Evolutionary conservation across 225 moss, liverwort and hornwort species (phyloP), one percentile per base, ranked within the genome.

Genomic region (Physcomitrellopsis africana): DNA sequence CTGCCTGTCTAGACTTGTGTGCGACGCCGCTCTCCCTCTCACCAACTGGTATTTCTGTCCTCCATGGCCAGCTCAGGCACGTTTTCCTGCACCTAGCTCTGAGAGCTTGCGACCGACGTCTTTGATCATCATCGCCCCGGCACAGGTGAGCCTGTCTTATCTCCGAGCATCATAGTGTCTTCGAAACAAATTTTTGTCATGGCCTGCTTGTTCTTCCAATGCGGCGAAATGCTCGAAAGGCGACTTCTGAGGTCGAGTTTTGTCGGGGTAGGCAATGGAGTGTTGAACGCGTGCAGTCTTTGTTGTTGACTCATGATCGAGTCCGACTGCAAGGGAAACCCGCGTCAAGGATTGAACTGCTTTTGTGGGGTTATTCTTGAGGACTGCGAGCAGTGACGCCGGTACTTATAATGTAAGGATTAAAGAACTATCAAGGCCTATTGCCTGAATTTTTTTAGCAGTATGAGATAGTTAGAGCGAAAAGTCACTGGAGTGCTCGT

Each of bases 1-100:
- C 56, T 26, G 72, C 18, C 62, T 16, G 62, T 22, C 49, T 57
- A 73, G 79, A 47, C 69, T 16, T 53, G 73, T 18, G 19, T 64
- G 76, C 47, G 53, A 53, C 72, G 57, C 57, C 46, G 76, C 63
- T 22, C 24, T 59, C 68, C 42, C 37, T 37, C 32, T 37, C 52
- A 44, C 66, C 15, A 46, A 44, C 41, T 62, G 24, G 5, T 44
- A 24, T 53, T 46, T 58, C 69, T 51, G 80, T 67, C 67, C 80
- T 57, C 76, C 76, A 58, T 76, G 58, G 80, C 72, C 72, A 82
- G 73, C 66, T 22, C 66, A 44, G 52, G 45, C 76, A 76, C 57
- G 77, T 65, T 75, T 74, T 16, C 14, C 54, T 70, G 70, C 78
- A 65, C 12, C 22, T 17, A 24, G 8, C 24, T 61, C 32, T 37